A percentile compares a stretch with the other conserved stretches of the same genome.
phyloP scores from a whole-genome alignment of 495 filamentous ascomycete species.

The Penicillium atrosanguineum region DNA sequence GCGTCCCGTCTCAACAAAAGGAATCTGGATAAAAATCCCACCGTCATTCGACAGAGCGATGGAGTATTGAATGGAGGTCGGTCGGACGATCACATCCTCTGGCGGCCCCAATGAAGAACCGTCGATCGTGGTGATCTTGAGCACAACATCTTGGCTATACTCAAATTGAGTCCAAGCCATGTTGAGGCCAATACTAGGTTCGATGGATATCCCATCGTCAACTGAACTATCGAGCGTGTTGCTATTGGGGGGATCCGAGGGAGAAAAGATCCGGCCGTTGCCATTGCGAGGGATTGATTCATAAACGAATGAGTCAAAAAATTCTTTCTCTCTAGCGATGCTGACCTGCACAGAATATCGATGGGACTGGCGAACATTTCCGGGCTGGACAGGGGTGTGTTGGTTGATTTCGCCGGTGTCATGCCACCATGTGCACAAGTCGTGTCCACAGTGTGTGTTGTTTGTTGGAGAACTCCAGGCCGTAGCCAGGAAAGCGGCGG shows the following conservation, averaged over 20 bases:
- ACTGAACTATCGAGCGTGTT: conserved; percentile 1
- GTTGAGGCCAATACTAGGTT: conserved; percentile 11
- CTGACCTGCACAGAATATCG: neutral
- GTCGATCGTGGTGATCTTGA: conserved; percentile 18
- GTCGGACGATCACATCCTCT: neutral
- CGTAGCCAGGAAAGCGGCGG: no score
- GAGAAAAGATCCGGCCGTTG: conserved; percentile 12
- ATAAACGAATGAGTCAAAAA: conserved; percentile 6
- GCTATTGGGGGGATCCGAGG: conserved; percentile 4
- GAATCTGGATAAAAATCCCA: neutral
- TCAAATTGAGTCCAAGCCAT: conserved; percentile 26
- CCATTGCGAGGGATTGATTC: conserved; percentile 21
- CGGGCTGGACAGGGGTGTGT: neutral
- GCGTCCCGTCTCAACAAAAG: neutral
- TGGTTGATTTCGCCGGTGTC: conserved; percentile 20
- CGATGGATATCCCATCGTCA: conserved; percentile 15
- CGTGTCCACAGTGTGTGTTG: conserved; percentile 9
- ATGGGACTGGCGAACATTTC: neutral
- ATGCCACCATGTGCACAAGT: conserved; percentile 27
- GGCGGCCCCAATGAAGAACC: neutral
- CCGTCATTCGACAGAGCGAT: neutral
- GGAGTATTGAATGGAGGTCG: neutral
- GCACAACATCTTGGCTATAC: conserved; percentile 17
- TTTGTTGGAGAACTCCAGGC: no score
- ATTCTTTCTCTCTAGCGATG: neutral